Conservation (phyloP, 345 rosid species). For the Physaria fendleri region DNA sequence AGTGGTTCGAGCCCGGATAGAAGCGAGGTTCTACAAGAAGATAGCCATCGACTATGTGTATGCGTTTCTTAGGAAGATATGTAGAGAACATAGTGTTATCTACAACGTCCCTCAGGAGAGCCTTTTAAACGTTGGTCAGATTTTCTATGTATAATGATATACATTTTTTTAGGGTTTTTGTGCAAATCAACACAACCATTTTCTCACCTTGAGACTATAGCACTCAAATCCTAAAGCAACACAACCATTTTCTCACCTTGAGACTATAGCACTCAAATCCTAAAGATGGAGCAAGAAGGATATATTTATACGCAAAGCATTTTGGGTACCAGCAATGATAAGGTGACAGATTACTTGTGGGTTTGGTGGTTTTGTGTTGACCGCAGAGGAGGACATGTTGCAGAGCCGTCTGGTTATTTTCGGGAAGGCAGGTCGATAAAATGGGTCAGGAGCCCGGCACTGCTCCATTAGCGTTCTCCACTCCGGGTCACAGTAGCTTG, state of each 20-base stretch:
- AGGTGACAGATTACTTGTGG: conserved; percentile 15
- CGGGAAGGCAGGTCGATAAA: too few relatives aligned
- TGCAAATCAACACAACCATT: conserved; percentile 23
- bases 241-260: conserved; percentile 8
- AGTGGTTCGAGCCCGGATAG: conserved; percentile 52
- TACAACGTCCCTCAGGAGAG: conserved; percentile 73
- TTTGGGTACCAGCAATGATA: neutral
- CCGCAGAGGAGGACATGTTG: conserved; percentile 48
- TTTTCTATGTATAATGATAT: conserved; percentile 46
- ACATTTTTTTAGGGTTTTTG: conserved; percentile 5
- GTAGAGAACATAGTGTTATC: conserved; percentile 66
- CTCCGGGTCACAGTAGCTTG: too few relatives aligned
- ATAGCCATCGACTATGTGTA: conserved; percentile 60
- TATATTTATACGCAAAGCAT: conserved; percentile 21
- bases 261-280: conserved; percentile 21
- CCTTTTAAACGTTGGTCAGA: conserved; percentile 68
- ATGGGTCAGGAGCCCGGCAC: too few relatives aligned
- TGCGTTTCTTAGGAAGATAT: conserved; percentile 77
- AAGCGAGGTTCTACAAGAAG: conserved; percentile 55
- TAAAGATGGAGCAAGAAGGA: neutral
- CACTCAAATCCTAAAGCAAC: conserved; percentile 22
- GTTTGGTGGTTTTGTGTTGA: conserved; percentile 36
- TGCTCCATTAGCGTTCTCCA: too few relatives aligned
- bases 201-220: conserved; percentile 16
- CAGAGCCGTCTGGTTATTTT: conserved; percentile 69